Base-by-base conservation (phyloP, 768 basidiomycete genomes). In the Trametes cingulata region DNA sequence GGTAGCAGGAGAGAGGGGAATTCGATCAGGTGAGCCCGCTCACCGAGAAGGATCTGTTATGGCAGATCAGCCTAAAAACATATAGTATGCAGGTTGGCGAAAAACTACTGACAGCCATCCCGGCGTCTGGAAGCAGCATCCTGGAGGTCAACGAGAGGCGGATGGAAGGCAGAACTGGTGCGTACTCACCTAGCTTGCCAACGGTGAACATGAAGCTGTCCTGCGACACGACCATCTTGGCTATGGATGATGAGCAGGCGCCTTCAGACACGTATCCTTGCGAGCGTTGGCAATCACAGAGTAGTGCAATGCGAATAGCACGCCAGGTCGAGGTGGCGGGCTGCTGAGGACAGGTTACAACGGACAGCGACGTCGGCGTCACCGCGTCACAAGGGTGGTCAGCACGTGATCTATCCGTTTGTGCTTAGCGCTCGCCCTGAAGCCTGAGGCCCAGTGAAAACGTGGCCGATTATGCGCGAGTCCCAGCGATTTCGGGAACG, bases 1-100 rank as follows among this genome's bases (percentile, higher is more conserved):
- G 97, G 97, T 7, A 98, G 79, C 1, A 98, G 83, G 39, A 99
- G 81, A 0, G 97, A 98, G 1, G 97, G 97, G 73, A 98, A 99
- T 74, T 99, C 96, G 67, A 99, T 96, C 36, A 98, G 82, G 70
- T 98, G 96, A 17, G 95, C 95, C 42, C 93, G 85, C 72, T 93
- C 93, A 15, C 96, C 95, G 14, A 98, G 82, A 1, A 96, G 82
- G 65, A 97, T 95, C 93, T 94, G 71, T 36, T 17, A 14, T 46
- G 55, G 57, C 57, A 53, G 36, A 41, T 51, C 27, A 55, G 25
- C n/a, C n/a, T n/a, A n/a, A n/a, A 47, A 50, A 58, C 25, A 43
- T 29, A 33, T 48, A 39, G 47, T 65, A 77, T 69, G 33, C 22
- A 20, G n/a, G 6, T 19, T 20, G 33, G 1, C 9, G 14, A 25